A percentile compares a stretch with the other conserved stretches of the same genome.
Evolutionary conservation across 371 early-diverging fungal species (phyloP).

Genomic region (Haplosporangium sp.): DNA sequence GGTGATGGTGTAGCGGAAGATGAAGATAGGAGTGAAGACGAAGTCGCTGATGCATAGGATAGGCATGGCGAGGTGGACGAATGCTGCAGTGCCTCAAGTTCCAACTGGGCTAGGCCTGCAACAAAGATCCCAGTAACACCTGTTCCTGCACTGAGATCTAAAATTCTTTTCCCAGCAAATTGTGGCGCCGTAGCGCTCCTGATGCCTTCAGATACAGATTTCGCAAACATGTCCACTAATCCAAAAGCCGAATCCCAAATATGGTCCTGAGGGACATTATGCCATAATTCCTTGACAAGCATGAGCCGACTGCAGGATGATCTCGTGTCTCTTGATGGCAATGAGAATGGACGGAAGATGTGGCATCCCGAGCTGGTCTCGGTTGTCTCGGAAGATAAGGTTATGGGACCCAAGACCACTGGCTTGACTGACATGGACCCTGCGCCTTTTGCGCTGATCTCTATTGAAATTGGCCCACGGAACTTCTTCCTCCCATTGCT

Average conservation of each 20-base stretch:
- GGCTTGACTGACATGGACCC: conserved; percentile 40
- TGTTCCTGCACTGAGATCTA: conserved; percentile 73
- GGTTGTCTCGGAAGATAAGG: conserved; percentile 13
- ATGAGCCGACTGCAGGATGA: conserved; percentile 31
- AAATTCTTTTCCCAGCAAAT: conserved; percentile 56
- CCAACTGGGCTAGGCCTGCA: conserved; percentile 55
- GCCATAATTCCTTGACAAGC: conserved; percentile 67
- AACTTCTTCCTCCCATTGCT: conserved; percentile 11
- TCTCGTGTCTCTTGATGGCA: conserved; percentile 23
- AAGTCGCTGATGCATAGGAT: neutral
- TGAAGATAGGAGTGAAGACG: neutral
- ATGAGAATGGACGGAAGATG: conserved; percentile 50
- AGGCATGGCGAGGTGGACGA: neutral
- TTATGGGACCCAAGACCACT: conserved; percentile 61
- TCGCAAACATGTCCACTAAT: conserved; percentile 59
- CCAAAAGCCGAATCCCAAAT: conserved; percentile 76
- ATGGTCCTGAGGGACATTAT: conserved; percentile 68
- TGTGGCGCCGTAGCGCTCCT: conserved; percentile 19
- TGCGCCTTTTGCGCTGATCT: conserved; percentile 14
- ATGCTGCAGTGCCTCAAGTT: conserved; percentile 9
- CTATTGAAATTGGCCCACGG: conserved; percentile 21
- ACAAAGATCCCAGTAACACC: conserved; percentile 66
- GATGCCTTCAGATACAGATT: conserved; percentile 33
- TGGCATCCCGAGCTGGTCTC: neutral
- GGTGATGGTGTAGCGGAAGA: neutral